These are phyloP conservation scores for Debaryomycetaceae sp. DNA, from an alignment of 1,139 yeast genomes.

Conservation along the genomic window DNA sequence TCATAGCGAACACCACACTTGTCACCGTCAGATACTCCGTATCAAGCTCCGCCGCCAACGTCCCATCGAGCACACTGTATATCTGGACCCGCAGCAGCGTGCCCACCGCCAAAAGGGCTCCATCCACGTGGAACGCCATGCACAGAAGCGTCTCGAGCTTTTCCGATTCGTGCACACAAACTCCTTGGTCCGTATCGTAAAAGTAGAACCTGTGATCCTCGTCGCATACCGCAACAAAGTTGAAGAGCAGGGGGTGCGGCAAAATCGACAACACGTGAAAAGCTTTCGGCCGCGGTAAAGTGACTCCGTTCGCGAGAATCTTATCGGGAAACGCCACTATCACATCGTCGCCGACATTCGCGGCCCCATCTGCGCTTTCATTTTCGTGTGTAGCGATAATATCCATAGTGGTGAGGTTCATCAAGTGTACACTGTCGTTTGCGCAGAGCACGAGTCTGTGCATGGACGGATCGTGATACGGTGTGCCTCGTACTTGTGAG, in stretches of 20 bases:
- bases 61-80: constrained; percentile 31
- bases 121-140: constrained; percentile 54
- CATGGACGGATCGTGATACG: too few species aligned
- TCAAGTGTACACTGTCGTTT: too few species aligned
- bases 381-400: too few species aligned
- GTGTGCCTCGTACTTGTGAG: neutral
- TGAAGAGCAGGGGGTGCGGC: neutral
- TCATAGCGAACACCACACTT: constrained; percentile 44
- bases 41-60: constrained; percentile 26
- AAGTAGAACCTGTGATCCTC: constrained; percentile 20
- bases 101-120: constrained; percentile 46
- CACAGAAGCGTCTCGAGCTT: constrained; percentile 9
- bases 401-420: too few species aligned
- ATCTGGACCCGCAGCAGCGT: constrained; percentile 28
- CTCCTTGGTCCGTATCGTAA: constrained; percentile 8
- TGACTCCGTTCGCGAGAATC: neutral
- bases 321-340: neutral
- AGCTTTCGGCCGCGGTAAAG: neutral
- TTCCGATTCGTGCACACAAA: constrained; percentile 3
- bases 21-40: constrained; percentile 17
- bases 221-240: neutral
- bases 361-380: neutral
- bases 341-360: neutral
- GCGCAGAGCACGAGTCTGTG: too few species aligned
- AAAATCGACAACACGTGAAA: neutral